Evolutionary conservation across 1,139 yeast species (phyloP), one percentile per base, ranked within the genome.

Genomic region (Magnusiomyces fungicola): DNA sequence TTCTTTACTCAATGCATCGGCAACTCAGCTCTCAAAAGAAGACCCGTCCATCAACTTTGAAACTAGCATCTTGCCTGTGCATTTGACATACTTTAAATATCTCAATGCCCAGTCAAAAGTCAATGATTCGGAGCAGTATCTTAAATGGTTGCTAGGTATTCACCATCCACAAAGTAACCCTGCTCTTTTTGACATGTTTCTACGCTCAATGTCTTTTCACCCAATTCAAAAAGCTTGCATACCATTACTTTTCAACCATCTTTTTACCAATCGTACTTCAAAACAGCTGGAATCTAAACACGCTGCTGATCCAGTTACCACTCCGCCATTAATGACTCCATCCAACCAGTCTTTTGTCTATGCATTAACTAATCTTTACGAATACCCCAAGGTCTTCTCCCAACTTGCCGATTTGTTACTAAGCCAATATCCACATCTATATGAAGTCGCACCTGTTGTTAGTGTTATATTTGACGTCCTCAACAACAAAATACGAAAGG

Each of bases 81-180:
- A 30, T 6, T 38, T 34, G 37, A 10, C 27, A 25, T 51, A 43
- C 30, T 43, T 51, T 16, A 41, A 34, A 25, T 45, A 44, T 24
- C 32, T 49, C 4, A 46, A 45, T n/a, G 48, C 51, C 6, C 50
- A 43, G 25, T 19, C 22, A n/a, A 44, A 49, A 21, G 30, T 18
- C 6, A n/a, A 23, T 3, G 47, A 47, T 27, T 50, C 54, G 4
- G 39, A 33, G 18, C 32, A 44, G 24, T 33, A 47, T 5, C 37
- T 51, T n/a, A 30, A 45, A 18, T 51, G 54, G 54, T 41, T 51
- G 6, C n/a, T 49, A 2, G 24, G 43, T 3, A 44, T 39, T 4
- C 39, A 43, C 40, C 45, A 42, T 10, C 46, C 47, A 3, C 29
- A 43, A 30, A 29, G 44, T 2, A 32, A 29, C 27, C 48, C 44